Base-by-base conservation (phyloP, 2,329 filamentous ascomycete species). In the Colletotrichum sp. region DNA sequence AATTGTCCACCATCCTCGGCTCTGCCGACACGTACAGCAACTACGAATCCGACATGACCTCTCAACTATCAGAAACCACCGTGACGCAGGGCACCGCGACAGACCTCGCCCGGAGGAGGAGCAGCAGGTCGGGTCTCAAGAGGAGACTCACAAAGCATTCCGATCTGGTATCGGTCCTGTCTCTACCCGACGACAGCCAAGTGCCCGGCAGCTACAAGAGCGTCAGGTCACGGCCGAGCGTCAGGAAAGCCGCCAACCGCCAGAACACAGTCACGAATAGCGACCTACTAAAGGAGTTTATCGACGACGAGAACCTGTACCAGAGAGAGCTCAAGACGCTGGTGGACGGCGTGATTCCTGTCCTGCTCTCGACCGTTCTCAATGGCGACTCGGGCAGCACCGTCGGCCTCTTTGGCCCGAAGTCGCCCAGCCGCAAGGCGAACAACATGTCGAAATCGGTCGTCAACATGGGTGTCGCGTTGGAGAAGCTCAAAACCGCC, bases 271-370 rank as follows among this genome's bases (percentile, higher is more conserved):
- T 93, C 54, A 96, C 93, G 1, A 87, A 95, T 13, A 87, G 90
- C 27, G 95, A 96, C 76, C 86, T 98, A 24, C 89, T 98, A 81
- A 88, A 89, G 66, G 95, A 98, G 80, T 92, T 99, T 76, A 87
- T 90, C 13, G 90, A 93, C 7, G 97, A 98, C 78, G 97, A 99
- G 83, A 86, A 90, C 58, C 93, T 97, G 77, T 99, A 98, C 80
- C 93, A 93, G 83, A 91, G 96, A 69, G 97, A 99, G 83, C 88
- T 99, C 36, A 95, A 95, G 80, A 98, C 97, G 1, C 85, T 99
- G 36, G 96, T 98, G 9, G 96, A 98, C 78, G 97, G 97, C 70
- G 96, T 99, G 27, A 94, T 99, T 70, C 97, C 97, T 0, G 96
- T 98, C 3, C 89, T 99, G 3, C 86, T 99, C 66, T 95, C 93